These are phyloP conservation scores for Phialophora expanda DNA, from an alignment of 2,329 filamentous ascomycete species.

Conservation along the genomic window DNA sequence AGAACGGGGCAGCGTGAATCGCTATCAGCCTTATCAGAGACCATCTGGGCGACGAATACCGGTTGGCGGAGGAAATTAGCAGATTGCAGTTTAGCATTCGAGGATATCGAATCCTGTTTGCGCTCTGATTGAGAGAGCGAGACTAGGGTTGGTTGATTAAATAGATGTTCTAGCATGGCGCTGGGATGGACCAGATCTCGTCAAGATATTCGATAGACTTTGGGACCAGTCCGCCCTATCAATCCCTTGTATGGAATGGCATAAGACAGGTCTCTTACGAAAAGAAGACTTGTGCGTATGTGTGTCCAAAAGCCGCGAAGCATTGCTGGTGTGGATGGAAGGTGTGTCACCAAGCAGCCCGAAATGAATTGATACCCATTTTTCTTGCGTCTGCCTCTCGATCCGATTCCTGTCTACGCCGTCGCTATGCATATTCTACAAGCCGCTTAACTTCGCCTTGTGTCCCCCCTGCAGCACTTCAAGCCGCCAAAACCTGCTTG, in stretches of 20 bases:
- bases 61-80: constrained; percentile 3
- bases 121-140: neutral
- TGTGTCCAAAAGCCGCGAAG: neutral
- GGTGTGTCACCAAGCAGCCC: neutral
- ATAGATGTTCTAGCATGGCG: constrained; percentile 12
- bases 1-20: neutral
- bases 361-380: constrained; percentile 11
- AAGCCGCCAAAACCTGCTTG: constrained; percentile 59
- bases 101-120: neutral
- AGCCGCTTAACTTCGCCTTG: neutral
- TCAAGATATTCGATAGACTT: neutral
- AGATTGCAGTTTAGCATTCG: neutral
- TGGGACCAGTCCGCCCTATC: constrained; percentile 3
- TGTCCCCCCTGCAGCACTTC: constrained; percentile 26
- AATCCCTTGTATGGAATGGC: neutral
- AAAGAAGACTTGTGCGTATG: neutral
- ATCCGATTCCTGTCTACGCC: constrained; percentile 16
- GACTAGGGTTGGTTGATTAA: neutral
- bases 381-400: constrained; percentile 11
- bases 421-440: constrained; percentile 34
- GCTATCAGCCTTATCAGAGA: constrained; percentile 10
- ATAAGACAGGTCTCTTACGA: neutral
- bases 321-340: neutral
- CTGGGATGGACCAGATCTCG: constrained; percentile 4
- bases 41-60: constrained; percentile 15